Percentiles rank a stretch among this genome's conserved stretches.
Evolutionary conservation across 306 rosid species (phyloP).

Genomic region (Cicer pinnatifidum): DNA sequence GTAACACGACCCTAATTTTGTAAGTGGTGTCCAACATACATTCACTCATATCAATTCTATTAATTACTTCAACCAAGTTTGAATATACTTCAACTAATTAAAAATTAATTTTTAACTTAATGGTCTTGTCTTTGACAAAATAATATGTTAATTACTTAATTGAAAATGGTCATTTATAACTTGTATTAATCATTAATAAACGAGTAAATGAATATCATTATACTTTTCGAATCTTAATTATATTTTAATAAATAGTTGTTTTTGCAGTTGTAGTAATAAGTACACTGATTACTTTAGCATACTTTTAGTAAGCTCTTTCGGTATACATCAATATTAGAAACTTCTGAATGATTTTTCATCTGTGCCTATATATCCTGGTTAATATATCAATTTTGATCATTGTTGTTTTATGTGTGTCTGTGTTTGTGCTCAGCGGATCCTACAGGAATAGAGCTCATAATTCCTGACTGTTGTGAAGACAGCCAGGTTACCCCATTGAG

Average conservation of each 20-base stretch:
- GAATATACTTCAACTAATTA: constrained; percentile 5
- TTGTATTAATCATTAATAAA: neutral
- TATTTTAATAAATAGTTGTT: constrained; percentile 19
- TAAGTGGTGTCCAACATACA: constrained; percentile 14
- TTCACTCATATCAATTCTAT: neutral
- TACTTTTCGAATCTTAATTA: constrained; percentile 1
- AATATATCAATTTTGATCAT: constrained; percentile 2
- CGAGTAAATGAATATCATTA: neutral
- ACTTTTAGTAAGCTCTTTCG: constrained; percentile 7
- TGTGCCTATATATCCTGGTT: constrained; percentile 24
- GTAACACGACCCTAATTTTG: constrained; percentile 23
- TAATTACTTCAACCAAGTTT: constrained; percentile 30
- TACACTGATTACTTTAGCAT: neutral
- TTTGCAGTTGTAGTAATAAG: neutral
- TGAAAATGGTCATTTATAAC: neutral
- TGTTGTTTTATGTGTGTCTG: neutral
- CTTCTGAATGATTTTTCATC: neutral
- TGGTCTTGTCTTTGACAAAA: neutral
- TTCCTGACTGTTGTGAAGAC: constrained; percentile 76
- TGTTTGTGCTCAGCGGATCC: constrained; percentile 68
- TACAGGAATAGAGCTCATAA: constrained; percentile 70
- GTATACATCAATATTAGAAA: neutral
- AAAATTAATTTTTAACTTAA: neutral
- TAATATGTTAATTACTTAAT: constrained; percentile 11
- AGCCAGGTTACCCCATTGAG: constrained; percentile 58